Percentiles rank a stretch among this genome's conserved stretches.
Evolutionary conservation across 2,329 filamentous ascomycete genomes (phyloP).

Genomic region (Exophiala phaeomuriformis): DNA sequence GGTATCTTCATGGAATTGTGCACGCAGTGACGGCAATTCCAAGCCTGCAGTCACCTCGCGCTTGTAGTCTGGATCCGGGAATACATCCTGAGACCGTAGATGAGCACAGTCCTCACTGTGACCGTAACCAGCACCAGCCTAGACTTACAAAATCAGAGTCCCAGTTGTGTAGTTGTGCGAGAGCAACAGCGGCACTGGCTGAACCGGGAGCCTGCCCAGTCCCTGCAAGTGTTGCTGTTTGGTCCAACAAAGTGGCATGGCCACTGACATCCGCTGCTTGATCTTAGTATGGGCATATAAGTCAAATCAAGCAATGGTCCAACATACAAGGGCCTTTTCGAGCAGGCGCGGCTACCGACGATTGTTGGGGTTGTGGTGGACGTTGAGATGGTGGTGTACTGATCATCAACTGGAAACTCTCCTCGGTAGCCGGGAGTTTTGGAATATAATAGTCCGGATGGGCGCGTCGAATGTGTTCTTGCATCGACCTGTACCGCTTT

Average conservation of each 20-base stretch:
- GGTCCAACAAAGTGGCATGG: conserved; percentile 58
- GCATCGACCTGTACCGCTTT: conserved; percentile 96
- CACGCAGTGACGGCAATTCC: conserved; percentile 65
- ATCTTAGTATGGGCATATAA: conserved; percentile 23
- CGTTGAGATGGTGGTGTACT: conserved; percentile 74
- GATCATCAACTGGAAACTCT: conserved; percentile 96
- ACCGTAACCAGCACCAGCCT: conserved; percentile 4
- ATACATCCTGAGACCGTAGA: conserved; percentile 52
- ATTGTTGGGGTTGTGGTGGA: conserved; percentile 47
- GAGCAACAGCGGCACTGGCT: conserved; percentile 72
- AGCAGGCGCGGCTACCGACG: conserved; percentile 26
- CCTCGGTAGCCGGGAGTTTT: conserved; percentile 94
- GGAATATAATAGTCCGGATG: conserved; percentile 96
- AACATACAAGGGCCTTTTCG: conserved; percentile 27
- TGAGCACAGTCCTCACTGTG: conserved; percentile 20
- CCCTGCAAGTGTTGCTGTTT: conserved; percentile 63
- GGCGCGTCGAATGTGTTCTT: conserved; percentile 95
- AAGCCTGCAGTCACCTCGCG: conserved; percentile 54
- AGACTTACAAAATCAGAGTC: conserved; percentile 66
- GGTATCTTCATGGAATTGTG: conserved; percentile 64
- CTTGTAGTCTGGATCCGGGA: conserved; percentile 62
- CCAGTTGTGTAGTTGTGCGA: conserved; percentile 79
- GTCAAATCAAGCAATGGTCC: conserved; percentile 26
- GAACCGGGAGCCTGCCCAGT: conserved; percentile 64
- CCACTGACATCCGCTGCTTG: conserved; percentile 51